These are phyloP conservation scores for Lichtheimia corymbifera DNA, from an alignment of 371 early-diverging fungal species.

Conservation along the genomic window DNA sequence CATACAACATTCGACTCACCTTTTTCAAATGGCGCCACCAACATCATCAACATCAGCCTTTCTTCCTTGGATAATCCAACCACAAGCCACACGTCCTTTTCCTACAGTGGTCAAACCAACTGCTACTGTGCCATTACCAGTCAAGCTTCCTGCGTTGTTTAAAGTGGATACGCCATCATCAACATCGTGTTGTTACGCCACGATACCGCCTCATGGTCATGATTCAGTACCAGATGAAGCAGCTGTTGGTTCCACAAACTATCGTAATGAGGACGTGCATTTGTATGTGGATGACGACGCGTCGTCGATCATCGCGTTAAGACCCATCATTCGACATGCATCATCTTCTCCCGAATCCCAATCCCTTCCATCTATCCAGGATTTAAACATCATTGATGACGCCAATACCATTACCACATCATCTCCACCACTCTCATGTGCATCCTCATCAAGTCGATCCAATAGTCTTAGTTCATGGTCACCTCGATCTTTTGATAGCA, in stretches of 20 bases:
- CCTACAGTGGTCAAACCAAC: neutral
- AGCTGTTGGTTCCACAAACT: neutral
- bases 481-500: constrained; percentile 7
- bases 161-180: neutral
- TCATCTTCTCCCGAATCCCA: neutral
- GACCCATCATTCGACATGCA: constrained; percentile 11
- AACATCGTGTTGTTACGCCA: neutral
- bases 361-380: constrained; percentile 32
- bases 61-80: constrained; percentile 11
- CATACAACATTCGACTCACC: constrained; percentile 3
- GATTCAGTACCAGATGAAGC: neutral
- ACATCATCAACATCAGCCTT: constrained; percentile 9
- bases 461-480: constrained; percentile 10
- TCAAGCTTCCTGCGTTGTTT: neutral
- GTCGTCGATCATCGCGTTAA: neutral
- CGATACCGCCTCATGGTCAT: neutral
- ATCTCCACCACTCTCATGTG: constrained; percentile 2
- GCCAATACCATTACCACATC: neutral
- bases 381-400: constrained; percentile 18
- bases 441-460: constrained; percentile 7
- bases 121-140: neutral
- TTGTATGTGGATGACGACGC: neutral
- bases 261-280: neutral
- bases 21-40: neutral
- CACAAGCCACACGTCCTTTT: constrained; percentile 1